Evolutionary conservation across 768 basidiomycete species (phyloP), one percentile per base, ranked within the genome.

Genomic region (Lactarius pseudohatsudake): DNA sequence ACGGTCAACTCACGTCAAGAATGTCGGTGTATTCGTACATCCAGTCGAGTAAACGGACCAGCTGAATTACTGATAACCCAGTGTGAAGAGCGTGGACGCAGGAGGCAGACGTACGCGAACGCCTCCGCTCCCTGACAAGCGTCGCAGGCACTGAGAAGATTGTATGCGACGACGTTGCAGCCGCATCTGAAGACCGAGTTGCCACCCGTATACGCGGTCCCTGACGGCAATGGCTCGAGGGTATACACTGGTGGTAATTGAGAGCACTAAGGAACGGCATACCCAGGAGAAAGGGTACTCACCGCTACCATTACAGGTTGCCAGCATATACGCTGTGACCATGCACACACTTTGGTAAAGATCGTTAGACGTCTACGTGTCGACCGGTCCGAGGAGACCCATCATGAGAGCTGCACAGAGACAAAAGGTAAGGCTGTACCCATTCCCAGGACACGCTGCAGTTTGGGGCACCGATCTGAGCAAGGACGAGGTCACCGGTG

Each of bases 131-230:
- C 10, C 28, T 67, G 66, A n/a, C 66, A 67, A 2, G 62, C 66
- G 8, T 50, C 58, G 20, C 66, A 67, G 16, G 58, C 66, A 26
- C 66, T 67, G n/a, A 67, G 8, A 16, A 67, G 66, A 5, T 45
- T 58, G 57, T 67, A 67, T 16, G 22, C 5, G 18, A 67, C 16
- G 0, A 62, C 56, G 58, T 40, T 67, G n/a, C 66, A 67, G 41
- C 60, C 47, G 66, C 66, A 26, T 26, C 26, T 26, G 26, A 26
- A 26, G 26, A 26, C 26, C 26, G 26, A 67, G n/a, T 38, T 10
- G 15, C 36, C 62, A 20, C 0, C 36, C 0, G 36, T 13, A 38
- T 38, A 38, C 26, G 26, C 26, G 26, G 0, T 11, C 36, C 36
- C 36, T 13, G 36, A 11, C 36, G 0, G 0, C 36, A 38, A 4